These are phyloP conservation scores for Aspergillus ustus DNA, from an alignment of 2,329 filamentous ascomycete species.

Conservation along the genomic window DNA sequence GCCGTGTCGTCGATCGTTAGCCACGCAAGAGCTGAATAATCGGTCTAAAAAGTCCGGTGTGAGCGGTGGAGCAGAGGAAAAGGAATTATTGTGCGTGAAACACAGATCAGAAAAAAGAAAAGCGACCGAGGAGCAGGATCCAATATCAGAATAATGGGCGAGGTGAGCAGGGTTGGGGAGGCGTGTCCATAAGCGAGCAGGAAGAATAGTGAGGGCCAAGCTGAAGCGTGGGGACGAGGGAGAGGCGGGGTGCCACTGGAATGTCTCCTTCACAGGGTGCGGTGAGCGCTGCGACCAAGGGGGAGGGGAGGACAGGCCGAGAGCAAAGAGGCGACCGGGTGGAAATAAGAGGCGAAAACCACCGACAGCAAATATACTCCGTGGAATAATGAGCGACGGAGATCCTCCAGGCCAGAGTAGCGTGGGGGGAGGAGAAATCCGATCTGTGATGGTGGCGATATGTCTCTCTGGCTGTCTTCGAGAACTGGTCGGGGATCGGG, in stretches of 20 bases:
- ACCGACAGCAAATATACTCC: slow-evolving; percentile 6
- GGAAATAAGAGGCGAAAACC: background rate
- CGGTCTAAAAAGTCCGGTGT: slow-evolving; percentile 22
- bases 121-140: background rate
- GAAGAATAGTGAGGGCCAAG: slow-evolving; percentile 11
- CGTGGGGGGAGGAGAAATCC: slow-evolving; percentile 16
- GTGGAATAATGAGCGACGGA: slow-evolving; percentile 6
- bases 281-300: background rate
- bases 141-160: slow-evolving; percentile 1
- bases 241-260: slow-evolving; percentile 17
- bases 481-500: slow-evolving; percentile 12
- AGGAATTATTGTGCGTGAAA: slow-evolving; percentile 5
- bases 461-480: background rate
- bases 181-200: slow-evolving; percentile 29
- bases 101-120: slow-evolving; percentile 6
- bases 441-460: slow-evolving; percentile 1
- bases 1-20: slow-evolving; percentile 22
- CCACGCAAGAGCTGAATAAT: slow-evolving; percentile 23
- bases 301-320: background rate
- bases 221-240: slow-evolving; percentile 20
- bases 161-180: slow-evolving; percentile 19
- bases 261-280: slow-evolving; percentile 15
- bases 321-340: slow-evolving; percentile 3
- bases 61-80: slow-evolving; percentile 17
- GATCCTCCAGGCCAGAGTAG: slow-evolving; percentile 10